phyloP scores from a whole-genome alignment of 2,329 filamentous ascomycete genomes.

The Nannizziopsis barbatae region DNA sequence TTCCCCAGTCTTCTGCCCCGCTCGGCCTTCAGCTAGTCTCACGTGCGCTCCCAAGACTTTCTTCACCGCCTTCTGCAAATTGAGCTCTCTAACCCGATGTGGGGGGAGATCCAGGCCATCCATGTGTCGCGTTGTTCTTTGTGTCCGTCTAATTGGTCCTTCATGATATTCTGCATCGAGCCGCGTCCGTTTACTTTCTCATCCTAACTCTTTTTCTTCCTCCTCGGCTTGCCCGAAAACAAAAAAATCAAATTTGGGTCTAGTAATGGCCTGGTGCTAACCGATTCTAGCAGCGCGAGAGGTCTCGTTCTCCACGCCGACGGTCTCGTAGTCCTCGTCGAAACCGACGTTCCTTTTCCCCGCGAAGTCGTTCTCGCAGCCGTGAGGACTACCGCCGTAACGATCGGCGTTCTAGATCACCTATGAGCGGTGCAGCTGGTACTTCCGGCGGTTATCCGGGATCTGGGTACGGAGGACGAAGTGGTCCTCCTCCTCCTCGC shows the following conservation, averaged over 20 bases:
- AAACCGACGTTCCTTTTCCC: constrained; percentile 66
- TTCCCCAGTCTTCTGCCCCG: constrained; percentile 12
- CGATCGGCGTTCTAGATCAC: constrained; percentile 69
- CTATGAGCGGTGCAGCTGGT: constrained; percentile 64
- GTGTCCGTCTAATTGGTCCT: background rate
- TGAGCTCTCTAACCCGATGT: constrained; percentile 1
- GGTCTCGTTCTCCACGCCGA: constrained; percentile 52
- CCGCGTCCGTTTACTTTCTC: background rate
- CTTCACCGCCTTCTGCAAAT: constrained; percentile 9
- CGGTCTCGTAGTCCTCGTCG: constrained; percentile 73
- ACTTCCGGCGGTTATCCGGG: constrained; percentile 61
- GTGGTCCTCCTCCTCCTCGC: constrained; percentile 55
- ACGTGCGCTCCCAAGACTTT: constrained; percentile 8
- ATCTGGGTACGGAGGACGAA: constrained; percentile 46
- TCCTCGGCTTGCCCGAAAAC: background rate
- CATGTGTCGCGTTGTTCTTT: background rate
- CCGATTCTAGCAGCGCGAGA: constrained; percentile 57
- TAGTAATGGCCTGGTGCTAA: constrained; percentile 27
- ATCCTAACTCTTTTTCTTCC: too few relatives aligned
- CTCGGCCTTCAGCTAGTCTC: constrained; percentile 2
- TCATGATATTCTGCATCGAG: background rate
- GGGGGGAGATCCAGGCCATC: background rate
- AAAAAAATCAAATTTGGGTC: constrained; percentile 3
- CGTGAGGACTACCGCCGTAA: constrained; percentile 65
- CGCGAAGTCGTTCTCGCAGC: constrained; percentile 66